Evolutionary conservation across 2,329 filamentous ascomycete species (phyloP).

Genomic region (Colletotrichum shisoi): DNA sequence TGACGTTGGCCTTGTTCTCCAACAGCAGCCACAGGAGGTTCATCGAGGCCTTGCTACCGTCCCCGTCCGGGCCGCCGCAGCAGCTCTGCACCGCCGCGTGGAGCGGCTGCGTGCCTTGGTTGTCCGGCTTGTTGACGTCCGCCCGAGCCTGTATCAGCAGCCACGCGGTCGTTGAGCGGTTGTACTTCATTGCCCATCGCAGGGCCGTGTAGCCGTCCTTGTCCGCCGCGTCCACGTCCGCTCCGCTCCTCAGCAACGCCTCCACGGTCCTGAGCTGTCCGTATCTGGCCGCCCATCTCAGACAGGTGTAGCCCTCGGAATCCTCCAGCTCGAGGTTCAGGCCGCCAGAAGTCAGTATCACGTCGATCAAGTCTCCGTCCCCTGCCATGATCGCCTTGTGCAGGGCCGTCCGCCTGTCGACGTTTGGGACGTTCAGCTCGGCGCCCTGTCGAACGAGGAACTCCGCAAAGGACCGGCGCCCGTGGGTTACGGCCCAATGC

Average conservation of each 20-base stretch:
- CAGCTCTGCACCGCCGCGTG: constrained; percentile 1
- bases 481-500: constrained; percentile 15
- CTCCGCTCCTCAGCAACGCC: constrained; percentile 3
- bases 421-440: constrained; percentile 14
- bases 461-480: background rate
- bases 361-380: background rate
- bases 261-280: background rate
- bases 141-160: constrained; percentile 17
- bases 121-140: constrained; percentile 21
- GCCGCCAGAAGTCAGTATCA: background rate
- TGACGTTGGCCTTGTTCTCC: background rate
- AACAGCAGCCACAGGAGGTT: constrained; percentile 20
- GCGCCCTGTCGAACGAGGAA: constrained; percentile 1
- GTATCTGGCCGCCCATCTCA: constrained; percentile 19
- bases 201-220: constrained; percentile 15
- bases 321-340: constrained; percentile 19
- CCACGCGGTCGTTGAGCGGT: constrained; percentile 9
- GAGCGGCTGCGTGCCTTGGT: constrained; percentile 4
- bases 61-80: no score
- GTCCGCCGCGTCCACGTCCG: constrained; percentile 3
- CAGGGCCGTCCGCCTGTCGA: constrained; percentile 5
- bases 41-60: background rate
- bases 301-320: constrained; percentile 13
- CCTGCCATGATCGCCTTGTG: constrained; percentile 12
- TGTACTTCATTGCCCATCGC: constrained; percentile 18